Base-by-base conservation (phyloP, 352 stramenopile genomes). In the Phytophthora litchii region DNA sequence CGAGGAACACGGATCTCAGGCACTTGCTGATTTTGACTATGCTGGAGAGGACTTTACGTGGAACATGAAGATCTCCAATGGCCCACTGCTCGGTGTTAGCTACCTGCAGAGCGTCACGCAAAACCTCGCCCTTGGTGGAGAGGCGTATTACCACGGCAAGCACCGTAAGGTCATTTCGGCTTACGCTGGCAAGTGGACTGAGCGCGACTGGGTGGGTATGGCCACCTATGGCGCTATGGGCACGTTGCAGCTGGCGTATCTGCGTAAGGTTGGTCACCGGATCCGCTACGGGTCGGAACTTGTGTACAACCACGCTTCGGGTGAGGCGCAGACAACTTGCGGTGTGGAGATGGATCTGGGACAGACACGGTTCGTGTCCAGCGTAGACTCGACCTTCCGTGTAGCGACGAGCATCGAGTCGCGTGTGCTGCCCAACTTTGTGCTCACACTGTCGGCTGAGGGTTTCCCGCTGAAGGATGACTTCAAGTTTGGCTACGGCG, bases 401-500 rank as follows among this genome's bases (percentile, higher is more conserved):
- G 80, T 95, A 44, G 86, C 86, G 38, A 91, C 86, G 43, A 89
- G 81, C 69, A 77, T 96, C 52, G 80, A 93, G 70, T 75, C 86
- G 41, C 86, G 82, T 48, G 82, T 96, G 71, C 73, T 94, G 66
- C 88, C 86, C 42, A 92, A 93, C 75, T 92, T 96, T 46, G 74
- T 86, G 71, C 72, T 96, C 36, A 81, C 87, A 47, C 75, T 96
- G 36, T 92, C 88, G 32, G 86, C 86, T 48, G 88, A 95, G 61
- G 85, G 81, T 44, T 93, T 85, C 59, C 88, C 88, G 29, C 76
- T 83, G 43, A 94, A 94, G 74, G 85, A 95, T 66, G 88, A 93
- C 57, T 92, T 95, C 72, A 94, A 94, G 72, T 95, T 96, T 80
- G 88, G 88, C 67, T 96, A 96, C 64, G 88, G 88, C 58, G 84